Base-by-base conservation (phyloP, 129 eudicot genomes). In the Artemisia annua region DNA sequence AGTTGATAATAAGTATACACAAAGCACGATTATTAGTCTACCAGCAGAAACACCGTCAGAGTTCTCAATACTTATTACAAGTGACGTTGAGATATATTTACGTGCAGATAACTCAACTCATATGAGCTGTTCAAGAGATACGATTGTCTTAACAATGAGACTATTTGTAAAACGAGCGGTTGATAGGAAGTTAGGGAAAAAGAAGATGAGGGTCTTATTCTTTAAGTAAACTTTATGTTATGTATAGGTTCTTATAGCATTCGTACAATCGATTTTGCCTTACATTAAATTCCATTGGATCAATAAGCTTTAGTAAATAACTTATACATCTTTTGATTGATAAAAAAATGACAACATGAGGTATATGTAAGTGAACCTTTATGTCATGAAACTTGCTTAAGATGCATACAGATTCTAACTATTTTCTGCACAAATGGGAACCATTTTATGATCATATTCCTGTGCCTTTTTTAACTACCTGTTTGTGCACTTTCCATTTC, bases 71-170 rank as follows among this genome's bases (percentile, higher is more conserved):
- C 66, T 74, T 44, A 43, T 76, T 44, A 26, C 66, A 9, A 67
- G 50, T 50, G 80, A 62, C 2, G 46, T 52, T 46, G 84, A 74
- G 71, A 76, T 56, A 12, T 80, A 62, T 28, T 54, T 74, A 18
- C 71, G 80, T 7, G 79, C 53, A 11, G 84, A 53, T 44, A 63
- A 18, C 32, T 60, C 67, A 26, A 74, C 58, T 11, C 63, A 75
- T 49, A 46, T 75, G n/a, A 74, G 76, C 67, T 61, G 73, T 32
- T 74, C 80, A 10, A 80, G 80, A 74, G 84, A 80, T 69, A 57
- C 84, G 43, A 75, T 80, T 65, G 84, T 80, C 30, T 46, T 80
- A 4, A 80, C 72, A 10, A 39, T 80, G 80, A 74, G 84, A 63
- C 57, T 52, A 49, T 80, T 80, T 53, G 73, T 74, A 26, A 80